Conservation (phyloP, 768 basidiomycete genomes). For the Boletus edulis region DNA sequence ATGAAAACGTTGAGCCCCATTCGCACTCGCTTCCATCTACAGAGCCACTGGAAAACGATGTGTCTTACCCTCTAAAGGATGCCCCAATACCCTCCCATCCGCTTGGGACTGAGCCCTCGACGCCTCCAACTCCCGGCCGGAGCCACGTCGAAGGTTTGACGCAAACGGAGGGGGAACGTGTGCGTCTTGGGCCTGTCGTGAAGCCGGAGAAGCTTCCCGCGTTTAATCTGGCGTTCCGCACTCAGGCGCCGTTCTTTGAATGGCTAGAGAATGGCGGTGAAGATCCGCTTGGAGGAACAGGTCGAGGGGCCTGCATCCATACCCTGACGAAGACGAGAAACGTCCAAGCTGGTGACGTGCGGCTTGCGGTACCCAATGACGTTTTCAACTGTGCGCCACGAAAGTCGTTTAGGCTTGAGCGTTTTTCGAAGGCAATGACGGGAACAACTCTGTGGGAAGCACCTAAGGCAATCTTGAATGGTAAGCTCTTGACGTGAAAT, state of each 20-base stretch:
- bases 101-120: not conserved
- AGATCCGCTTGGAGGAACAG: conserved; percentile 25
- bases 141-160: not conserved
- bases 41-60: not conserved
- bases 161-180: not conserved
- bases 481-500: conserved; percentile 29
- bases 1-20: not conserved
- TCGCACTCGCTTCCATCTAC: not conserved
- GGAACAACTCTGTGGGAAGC: conserved; percentile 72
- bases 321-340: not conserved
- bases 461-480: conserved; percentile 55
- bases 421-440: conserved; percentile 76
- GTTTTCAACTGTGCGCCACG: not conserved
- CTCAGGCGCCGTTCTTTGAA: conserved; percentile 55
- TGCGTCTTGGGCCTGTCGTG: not conserved
- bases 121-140: not conserved
- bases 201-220: conserved; percentile 40
- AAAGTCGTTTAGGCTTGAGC: conserved; percentile 54
- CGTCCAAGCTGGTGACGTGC: not conserved
- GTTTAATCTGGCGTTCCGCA: conserved; percentile 70
- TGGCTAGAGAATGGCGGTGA: conserved; percentile 67
- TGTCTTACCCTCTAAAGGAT: not conserved
- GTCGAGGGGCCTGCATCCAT: conserved; percentile 14
- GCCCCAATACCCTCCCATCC: not conserved
- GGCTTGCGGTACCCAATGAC: not conserved